A percentile compares a stretch with the other conserved stretches of the same genome.
Conservation (phyloP, 306 rosid species). For the Leucaena leucocephala region DNA sequence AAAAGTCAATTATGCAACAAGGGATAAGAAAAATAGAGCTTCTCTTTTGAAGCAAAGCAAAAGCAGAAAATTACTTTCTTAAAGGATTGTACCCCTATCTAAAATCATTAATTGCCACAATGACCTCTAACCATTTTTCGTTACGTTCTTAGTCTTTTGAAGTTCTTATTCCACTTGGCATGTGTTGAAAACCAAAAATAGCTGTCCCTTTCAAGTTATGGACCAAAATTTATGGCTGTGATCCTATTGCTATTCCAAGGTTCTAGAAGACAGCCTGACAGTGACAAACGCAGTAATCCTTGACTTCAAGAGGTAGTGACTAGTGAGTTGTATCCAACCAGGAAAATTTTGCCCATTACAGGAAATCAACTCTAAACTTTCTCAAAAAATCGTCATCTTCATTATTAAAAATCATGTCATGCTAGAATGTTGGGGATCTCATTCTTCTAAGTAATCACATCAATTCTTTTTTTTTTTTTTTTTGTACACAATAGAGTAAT, state of each 20-base stretch:
- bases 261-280: constrained; percentile 30
- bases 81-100: background rate
- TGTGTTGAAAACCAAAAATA: constrained; percentile 12
- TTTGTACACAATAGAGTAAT: background rate
- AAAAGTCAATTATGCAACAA: background rate
- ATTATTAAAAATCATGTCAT: constrained; percentile 3
- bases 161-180: constrained; percentile 8
- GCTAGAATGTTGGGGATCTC: background rate
- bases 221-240: constrained; percentile 30
- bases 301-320: constrained; percentile 26
- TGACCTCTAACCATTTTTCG: background rate
- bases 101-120: background rate
- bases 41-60: background rate
- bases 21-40: background rate
- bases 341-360: constrained; percentile 13
- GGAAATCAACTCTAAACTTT: background rate
- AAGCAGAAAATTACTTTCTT: background rate
- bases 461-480: background rate
- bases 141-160: background rate
- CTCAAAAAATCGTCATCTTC: background rate
- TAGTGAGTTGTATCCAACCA: background rate
- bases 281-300: constrained; percentile 31
- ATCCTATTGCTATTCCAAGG: background rate
- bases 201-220: constrained; percentile 20
- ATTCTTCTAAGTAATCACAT: constrained; percentile 3